These are phyloP conservation scores for Gnaphalium uliginosum DNA, from an alignment of 129 eudicot species.

Conservation along the genomic window DNA sequence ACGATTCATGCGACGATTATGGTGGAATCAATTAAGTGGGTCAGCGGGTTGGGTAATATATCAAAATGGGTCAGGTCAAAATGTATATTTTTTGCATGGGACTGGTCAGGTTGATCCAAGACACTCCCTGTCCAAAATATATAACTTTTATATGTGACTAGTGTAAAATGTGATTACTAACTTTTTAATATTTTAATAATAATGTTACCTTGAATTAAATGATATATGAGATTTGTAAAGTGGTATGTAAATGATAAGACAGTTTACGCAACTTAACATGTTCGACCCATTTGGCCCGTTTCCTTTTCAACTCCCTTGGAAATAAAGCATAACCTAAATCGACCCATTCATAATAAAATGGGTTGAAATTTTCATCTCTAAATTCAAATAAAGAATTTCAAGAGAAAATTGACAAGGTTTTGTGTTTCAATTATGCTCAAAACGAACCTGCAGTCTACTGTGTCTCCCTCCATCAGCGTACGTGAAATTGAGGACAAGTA, in stretches of 20 bases:
- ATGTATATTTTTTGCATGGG: not conserved
- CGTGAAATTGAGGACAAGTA: constrained; percentile 58
- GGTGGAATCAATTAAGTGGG: not conserved
- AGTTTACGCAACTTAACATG: not conserved
- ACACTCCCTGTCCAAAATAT: not conserved
- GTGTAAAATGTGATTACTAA: not conserved
- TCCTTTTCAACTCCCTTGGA: not conserved
- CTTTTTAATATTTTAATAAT: not conserved
- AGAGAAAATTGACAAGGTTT: not conserved
- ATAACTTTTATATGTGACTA: not conserved
- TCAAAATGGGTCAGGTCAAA: not conserved
- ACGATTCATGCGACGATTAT: constrained; percentile 3
- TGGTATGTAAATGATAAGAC: not conserved
- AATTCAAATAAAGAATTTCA: not conserved
- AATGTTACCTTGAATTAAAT: no score
- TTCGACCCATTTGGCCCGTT: not conserved
- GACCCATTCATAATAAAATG: not conserved
- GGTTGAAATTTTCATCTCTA: not conserved
- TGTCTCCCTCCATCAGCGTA: constrained; percentile 47
- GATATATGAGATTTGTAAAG: not conserved
- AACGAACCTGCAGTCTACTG: constrained; percentile 38
- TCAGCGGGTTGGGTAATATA: not conserved
- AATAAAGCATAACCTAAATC: not conserved
- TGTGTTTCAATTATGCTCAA: constrained; percentile 24
- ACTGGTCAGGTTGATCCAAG: not conserved